phyloP scores from a whole-genome alignment of 1,139 yeast genomes.

The Insectozyma bohioensis region DNA sequence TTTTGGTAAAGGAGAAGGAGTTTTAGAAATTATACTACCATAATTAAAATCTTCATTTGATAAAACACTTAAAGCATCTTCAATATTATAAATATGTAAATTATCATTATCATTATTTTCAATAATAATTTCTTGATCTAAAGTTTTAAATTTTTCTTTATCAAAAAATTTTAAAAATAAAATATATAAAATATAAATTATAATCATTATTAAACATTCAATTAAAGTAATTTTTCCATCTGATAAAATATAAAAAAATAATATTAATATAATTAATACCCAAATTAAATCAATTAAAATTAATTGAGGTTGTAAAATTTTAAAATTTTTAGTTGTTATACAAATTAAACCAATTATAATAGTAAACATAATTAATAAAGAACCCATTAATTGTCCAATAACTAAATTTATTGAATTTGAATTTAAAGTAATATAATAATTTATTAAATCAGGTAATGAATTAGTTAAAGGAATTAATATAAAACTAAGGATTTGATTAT shows the following conservation, averaged over 20 bases:
- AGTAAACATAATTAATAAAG: slow-evolving; percentile 36
- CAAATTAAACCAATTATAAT: slow-evolving; percentile 38
- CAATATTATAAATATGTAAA: slow-evolving; percentile 22
- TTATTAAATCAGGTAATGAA: slow-evolving; percentile 41
- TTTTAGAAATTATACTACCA: slow-evolving; percentile 12
- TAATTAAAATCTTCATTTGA: slow-evolving; percentile 18
- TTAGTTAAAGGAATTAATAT: slow-evolving; percentile 41
- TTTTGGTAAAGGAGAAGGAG: slow-evolving; percentile 7
- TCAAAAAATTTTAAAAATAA: slow-evolving; percentile 24
- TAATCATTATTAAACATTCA: slow-evolving; percentile 48
- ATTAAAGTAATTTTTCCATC: slow-evolving; percentile 50
- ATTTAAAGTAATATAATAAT: slow-evolving; percentile 33
- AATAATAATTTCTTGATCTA: slow-evolving; percentile 15
- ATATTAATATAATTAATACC: slow-evolving; percentile 33
- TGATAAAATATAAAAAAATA: slow-evolving; percentile 43
- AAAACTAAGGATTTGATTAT: slow-evolving; percentile 34
- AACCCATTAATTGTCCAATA: slow-evolving; percentile 44
- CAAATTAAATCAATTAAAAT: slow-evolving; percentile 34
- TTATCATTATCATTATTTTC: slow-evolving; percentile 11
- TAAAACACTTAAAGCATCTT: slow-evolving; percentile 27
- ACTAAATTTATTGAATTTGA: slow-evolving; percentile 35
- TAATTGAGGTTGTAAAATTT: slow-evolving; percentile 19
- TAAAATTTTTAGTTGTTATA: slow-evolving; percentile 25
- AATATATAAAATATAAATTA: slow-evolving; percentile 39
- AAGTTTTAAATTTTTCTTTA: slow-evolving; percentile 17